Conservation (phyloP, 345 rosid species). For the Linum trigynum region DNA sequence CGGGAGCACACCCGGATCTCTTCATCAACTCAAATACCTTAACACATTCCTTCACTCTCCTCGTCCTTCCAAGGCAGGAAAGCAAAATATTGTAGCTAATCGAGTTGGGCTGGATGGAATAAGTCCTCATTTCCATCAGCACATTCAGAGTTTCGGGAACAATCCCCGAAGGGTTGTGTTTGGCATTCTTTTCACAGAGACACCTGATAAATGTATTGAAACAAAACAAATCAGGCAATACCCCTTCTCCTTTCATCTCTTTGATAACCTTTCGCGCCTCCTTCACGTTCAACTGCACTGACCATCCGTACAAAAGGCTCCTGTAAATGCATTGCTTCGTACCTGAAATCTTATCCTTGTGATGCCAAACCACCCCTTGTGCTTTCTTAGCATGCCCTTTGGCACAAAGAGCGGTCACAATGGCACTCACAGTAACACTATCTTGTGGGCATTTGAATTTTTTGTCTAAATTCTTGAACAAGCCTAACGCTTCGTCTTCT, state of each 20-base stretch:
- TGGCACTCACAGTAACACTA: conserved; percentile 41
- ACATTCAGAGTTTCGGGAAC: conserved; percentile 79
- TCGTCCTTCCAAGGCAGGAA: conserved; percentile 59
- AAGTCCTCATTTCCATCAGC: conserved; percentile 77
- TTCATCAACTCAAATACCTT: conserved; percentile 62
- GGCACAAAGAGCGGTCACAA: conserved; percentile 59
- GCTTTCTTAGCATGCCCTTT: conserved; percentile 81
- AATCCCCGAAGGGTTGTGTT: conserved; percentile 66
- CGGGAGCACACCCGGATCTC: conserved; percentile 44
- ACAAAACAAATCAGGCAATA: conserved; percentile 57
- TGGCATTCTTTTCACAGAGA: conserved; percentile 53
- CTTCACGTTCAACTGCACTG: conserved; percentile 48
- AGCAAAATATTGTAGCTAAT: conserved; percentile 69
- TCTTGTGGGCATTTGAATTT: conserved; percentile 66
- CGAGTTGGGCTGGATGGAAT: conserved; percentile 44
- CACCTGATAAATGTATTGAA: conserved; percentile 65
- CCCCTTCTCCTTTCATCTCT: conserved; percentile 59
- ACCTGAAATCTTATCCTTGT: conserved; percentile 42
- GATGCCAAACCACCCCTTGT: conserved; percentile 61
- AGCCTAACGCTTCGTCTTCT: conserved; percentile 76
- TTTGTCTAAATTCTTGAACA: conserved; percentile 78
- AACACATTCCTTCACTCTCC: conserved; percentile 73
- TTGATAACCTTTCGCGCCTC: conserved; percentile 61
- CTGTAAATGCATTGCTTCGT: conserved; percentile 42
- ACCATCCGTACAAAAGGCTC: conserved; percentile 69